Percentiles rank a stretch among this genome's conserved stretches.
Conservation (phyloP, 2,329 filamentous ascomycete genomes). For the Diaporthe destruens region DNA sequence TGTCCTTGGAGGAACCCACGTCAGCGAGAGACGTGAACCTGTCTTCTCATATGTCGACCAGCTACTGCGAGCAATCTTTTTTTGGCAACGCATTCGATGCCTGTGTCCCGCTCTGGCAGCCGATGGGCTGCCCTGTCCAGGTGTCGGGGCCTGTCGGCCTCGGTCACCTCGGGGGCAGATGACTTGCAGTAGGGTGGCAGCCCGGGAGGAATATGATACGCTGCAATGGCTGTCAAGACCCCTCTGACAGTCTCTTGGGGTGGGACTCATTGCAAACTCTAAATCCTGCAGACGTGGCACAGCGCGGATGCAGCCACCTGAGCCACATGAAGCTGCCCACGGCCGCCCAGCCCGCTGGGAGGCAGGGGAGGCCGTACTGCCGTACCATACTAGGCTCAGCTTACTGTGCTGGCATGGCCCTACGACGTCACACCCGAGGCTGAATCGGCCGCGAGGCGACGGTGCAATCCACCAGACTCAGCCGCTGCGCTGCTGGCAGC, state of each 20-base stretch:
- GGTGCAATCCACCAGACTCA: slow-evolving; percentile 9
- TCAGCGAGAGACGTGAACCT: neutral
- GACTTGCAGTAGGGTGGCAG: slow-evolving; percentile 20
- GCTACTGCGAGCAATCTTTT: slow-evolving; percentile 1
- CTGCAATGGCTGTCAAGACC: slow-evolving; percentile 21
- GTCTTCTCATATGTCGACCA: slow-evolving; percentile 12
- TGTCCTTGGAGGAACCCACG: neutral
- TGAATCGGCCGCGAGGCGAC: slow-evolving; percentile 30
- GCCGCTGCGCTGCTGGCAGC: neutral
- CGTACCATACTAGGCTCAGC: neutral
- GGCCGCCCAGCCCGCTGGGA: slow-evolving; percentile 8
- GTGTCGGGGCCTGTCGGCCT: neutral
- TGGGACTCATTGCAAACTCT: slow-evolving; percentile 19
- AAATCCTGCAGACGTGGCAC: slow-evolving; percentile 21
- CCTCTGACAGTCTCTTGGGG: slow-evolving; percentile 13
- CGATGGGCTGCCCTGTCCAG: slow-evolving; percentile 5
- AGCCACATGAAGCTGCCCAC: neutral
- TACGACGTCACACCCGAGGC: slow-evolving; percentile 23
- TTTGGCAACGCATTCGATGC: slow-evolving; percentile 4
- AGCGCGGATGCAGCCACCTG: neutral
- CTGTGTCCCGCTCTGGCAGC: neutral
- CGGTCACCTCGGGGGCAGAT: slow-evolving; percentile 10
- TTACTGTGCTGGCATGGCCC: slow-evolving; percentile 1
- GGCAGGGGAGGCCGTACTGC: too few relatives aligned
- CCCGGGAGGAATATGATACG: slow-evolving; percentile 11